Evolutionary conservation across 2,329 filamentous ascomycete genomes (phyloP).

Genomic region (Ceratocystis variospora): DNA sequence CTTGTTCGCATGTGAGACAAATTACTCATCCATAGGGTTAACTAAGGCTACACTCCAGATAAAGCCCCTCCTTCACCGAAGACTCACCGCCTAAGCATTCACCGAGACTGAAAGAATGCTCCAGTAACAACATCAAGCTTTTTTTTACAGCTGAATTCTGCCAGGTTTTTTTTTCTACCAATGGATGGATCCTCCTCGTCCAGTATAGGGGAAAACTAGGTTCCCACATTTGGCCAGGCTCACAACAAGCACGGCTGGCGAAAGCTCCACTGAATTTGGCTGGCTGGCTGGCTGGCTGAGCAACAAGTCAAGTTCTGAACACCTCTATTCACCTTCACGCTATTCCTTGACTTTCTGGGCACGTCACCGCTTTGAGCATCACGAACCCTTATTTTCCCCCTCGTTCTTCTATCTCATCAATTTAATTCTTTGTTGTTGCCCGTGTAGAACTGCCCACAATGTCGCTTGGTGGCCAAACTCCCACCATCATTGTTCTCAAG

Average conservation of each 20-base stretch:
- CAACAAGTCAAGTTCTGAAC: constrained; percentile 16
- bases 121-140: constrained; percentile 6
- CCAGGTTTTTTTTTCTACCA: constrained; percentile 14
- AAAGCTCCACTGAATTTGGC: constrained; percentile 11
- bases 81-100: not conserved
- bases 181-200: not conserved
- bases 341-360: constrained; percentile 14
- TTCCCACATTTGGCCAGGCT: constrained; percentile 9
- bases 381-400: constrained; percentile 9
- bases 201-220: not conserved
- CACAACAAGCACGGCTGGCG: not conserved
- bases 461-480: constrained; percentile 95
- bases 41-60: not conserved
- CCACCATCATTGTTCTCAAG: constrained; percentile 95
- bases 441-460: constrained; percentile 36
- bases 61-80: constrained; percentile 7
- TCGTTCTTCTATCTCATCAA: not conserved
- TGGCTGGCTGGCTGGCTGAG: not conserved
- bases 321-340: constrained; percentile 14
- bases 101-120: constrained; percentile 4
- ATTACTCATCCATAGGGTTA: not conserved
- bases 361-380: constrained; percentile 18
- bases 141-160: constrained; percentile 10
- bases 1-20: too few species aligned
- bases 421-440: constrained; percentile 13